Evolutionary conservation across 176 grass and related monocot genomes (phyloP), one percentile per base, ranked within the genome.

Genomic region (Cenchrus fungigraminus): DNA sequence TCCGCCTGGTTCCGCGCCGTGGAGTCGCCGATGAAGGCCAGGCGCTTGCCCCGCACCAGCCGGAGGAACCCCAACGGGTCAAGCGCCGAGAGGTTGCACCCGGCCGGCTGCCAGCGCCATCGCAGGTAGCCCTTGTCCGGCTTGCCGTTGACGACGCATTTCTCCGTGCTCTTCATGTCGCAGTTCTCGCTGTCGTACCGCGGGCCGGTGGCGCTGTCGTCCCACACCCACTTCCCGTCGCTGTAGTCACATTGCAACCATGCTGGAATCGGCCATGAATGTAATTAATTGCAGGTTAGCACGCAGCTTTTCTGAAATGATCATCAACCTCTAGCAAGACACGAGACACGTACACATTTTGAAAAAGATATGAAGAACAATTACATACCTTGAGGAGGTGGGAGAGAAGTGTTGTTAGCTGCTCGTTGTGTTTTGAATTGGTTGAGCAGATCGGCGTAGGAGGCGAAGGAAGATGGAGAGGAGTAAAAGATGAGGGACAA

Each of bases 1-100:
- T 89, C 84, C 22, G 76, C 90, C 56, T 92, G 84, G 83, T 89
- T 89, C 12, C 87, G 82, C 19, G 77, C 83, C 19, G 83, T 85
- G 9, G 82, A 89, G 82, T 85, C 87, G 70, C 87, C 87, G n/a
- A 85, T 16, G 83, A 89, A 89, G 5, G 87, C 87, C 0, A 85
- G 50, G 50, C 62, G 87, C 71, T 37, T 62, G 11, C 87, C 87
- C 0, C 77, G 87, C 2, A 54, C 62, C 15, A 78, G 68, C 1
- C 10, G 19, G 44, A 89, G 83, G 71, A 89, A 89, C n/a, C 3
- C 45, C 45, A 45, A 32, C n/a, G 87, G 68, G 31, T 80, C 77
- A 16, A 89, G 71, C 6, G 43, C 61, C 70, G 82, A 45, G 42
- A 89, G 61, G 22, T 4, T 12, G 87, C 82, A 85, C 10, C 19